Conservation (phyloP, 345 rosid species). For the Pelargonium nanum region DNA sequence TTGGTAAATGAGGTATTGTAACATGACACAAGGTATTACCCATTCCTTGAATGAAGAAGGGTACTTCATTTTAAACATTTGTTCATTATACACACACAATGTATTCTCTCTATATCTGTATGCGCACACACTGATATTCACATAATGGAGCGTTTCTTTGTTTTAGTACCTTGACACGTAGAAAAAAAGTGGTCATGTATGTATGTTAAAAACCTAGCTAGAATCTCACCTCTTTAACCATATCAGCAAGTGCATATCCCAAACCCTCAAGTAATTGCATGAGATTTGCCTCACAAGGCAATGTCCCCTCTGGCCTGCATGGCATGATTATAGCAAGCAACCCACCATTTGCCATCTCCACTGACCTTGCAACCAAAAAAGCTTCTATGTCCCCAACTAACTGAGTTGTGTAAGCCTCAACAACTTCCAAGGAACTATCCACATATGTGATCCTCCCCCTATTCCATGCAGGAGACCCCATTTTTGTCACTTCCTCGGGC, state of each 20-base stretch:
- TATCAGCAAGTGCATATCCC: conserved; percentile 5
- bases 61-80: too few relatives aligned
- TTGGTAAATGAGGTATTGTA: too few relatives aligned
- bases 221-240: conserved; percentile 8
- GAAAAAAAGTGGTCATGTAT: background rate
- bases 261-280: background rate
- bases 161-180: too few relatives aligned
- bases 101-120: too few relatives aligned
- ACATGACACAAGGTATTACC: too few relatives aligned
- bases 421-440: conserved; percentile 4
- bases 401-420: conserved; percentile 8
- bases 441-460: conserved; percentile 9
- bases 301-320: conserved; percentile 3
- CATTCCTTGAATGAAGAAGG: too few relatives aligned
- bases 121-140: too few relatives aligned
- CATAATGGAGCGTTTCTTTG: too few relatives aligned
- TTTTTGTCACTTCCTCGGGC: conserved; percentile 18
- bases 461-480: conserved; percentile 4
- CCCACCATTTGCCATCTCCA: conserved; percentile 12
- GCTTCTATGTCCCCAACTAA: conserved; percentile 7
- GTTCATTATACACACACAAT: too few relatives aligned
- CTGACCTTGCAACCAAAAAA: conserved; percentile 8
- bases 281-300: background rate
- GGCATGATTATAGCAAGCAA: conserved; percentile 11
- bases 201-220: background rate